A percentile compares a stretch with the other conserved stretches of the same genome.
Evolutionary conservation across 768 basidiomycete genomes (phyloP).

Genomic region (Lactarius sp.): DNA sequence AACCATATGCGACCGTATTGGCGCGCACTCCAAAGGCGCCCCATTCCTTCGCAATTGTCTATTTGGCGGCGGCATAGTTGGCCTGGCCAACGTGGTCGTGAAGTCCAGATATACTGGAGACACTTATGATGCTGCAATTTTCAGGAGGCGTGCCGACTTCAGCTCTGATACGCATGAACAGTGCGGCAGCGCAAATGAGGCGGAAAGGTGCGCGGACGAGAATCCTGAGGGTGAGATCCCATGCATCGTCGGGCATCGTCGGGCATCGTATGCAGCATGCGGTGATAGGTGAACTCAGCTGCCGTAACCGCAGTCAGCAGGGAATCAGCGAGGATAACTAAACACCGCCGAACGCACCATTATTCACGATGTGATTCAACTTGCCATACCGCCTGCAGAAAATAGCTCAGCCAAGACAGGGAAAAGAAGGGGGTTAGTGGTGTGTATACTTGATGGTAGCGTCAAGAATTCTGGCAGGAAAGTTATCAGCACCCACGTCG

Average conservation of each 20-base stretch:
- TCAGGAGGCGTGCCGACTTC: constrained; percentile 39
- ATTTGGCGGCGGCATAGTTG: constrained; percentile 77
- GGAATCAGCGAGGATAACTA: neutral
- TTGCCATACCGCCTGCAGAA: constrained; percentile 65
- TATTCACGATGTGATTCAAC: constrained; percentile 80
- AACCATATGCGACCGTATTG: constrained; percentile 75
- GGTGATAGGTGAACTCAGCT: constrained; percentile 79
- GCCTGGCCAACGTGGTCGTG: constrained; percentile 86
- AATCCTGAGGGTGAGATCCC: constrained; percentile 73
- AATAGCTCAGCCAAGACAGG: neutral
- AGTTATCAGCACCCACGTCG: constrained; percentile 79
- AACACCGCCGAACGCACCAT: constrained; percentile 41
- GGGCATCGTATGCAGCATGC: constrained; percentile 83
- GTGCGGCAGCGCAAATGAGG: constrained; percentile 77
- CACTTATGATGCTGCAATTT: constrained; percentile 74
- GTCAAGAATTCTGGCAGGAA: constrained; percentile 71
- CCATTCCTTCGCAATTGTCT: constrained; percentile 88
- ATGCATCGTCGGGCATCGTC: constrained; percentile 56
- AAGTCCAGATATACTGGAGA: constrained; percentile 76
- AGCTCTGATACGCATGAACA: constrained; percentile 80
- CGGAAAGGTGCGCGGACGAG: constrained; percentile 86
- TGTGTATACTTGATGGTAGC: constrained; percentile 67
- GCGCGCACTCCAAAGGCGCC: constrained; percentile 76
- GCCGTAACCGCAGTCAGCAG: constrained; percentile 3
- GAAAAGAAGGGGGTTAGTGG: constrained; percentile 1